Percentiles rank a stretch among this genome's conserved stretches.
phyloP scores from a whole-genome alignment of 164 flowering plant species.

The Vitis riparia region DNA sequence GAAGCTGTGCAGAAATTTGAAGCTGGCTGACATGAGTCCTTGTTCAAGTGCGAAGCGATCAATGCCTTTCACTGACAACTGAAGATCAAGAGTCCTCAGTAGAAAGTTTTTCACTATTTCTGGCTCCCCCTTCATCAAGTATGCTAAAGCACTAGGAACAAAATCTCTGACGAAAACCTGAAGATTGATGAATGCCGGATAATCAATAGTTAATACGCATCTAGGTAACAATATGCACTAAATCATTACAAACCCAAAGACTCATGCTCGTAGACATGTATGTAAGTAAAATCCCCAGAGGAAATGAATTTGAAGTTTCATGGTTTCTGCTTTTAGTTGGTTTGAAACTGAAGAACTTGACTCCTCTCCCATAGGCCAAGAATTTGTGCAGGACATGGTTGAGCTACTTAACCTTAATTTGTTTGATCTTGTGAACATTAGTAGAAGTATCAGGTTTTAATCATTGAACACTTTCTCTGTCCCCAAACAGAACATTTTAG shows the following conservation, averaged over 20 bases:
- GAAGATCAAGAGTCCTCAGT: conserved; percentile 27
- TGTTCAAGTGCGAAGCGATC: conserved; percentile 29
- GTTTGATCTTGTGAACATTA: conserved; percentile 1
- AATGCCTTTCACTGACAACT: conserved; percentile 23
- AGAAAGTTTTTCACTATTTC: conserved; percentile 32
- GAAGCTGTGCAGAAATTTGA: conserved; percentile 5
- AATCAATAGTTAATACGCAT: neutral
- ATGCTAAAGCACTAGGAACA: conserved; percentile 34
- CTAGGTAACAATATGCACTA: neutral
- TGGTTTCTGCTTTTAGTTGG: no score
- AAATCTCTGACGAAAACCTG: conserved; percentile 36
- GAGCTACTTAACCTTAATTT: neutral
- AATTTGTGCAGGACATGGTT: no score
- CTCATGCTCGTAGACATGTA: no score
- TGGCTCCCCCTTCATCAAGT: conserved; percentile 30
- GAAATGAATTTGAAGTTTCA: no score
- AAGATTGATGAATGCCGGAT: neutral
- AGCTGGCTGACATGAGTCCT: conserved; percentile 31
- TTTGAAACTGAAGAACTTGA: no score
- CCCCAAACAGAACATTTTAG: neutral
- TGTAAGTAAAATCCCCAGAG: no score
- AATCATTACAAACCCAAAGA: no score
- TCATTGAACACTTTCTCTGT: neutral
- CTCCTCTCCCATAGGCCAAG: no score
- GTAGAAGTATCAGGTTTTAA: neutral